Evolutionary conservation across 1,139 yeast genomes (phyloP), one percentile per base, ranked within the genome.

Genomic region (Sugiyamaella neomexicana): DNA sequence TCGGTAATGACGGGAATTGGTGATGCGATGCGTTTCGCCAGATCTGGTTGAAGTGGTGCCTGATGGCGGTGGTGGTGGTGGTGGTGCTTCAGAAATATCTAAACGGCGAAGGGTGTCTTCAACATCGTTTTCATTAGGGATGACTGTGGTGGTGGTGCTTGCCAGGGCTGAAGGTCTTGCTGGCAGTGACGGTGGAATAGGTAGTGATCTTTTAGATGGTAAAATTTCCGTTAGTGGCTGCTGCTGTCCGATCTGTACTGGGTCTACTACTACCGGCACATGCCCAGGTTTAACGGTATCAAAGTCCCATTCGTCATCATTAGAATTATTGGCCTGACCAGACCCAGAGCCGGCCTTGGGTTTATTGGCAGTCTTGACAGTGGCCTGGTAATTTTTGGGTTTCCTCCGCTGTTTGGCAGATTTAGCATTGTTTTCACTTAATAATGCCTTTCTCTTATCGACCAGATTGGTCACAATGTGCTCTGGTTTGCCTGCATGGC

Each of bases 401-500:
- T 57, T 52, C 17, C 52, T 42, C 12, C 39, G 25, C 43, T 46
- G 13, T 16, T 32, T 36, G 12, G 40, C 10, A 1, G 29, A 9
- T 40, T 47, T 47, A 5, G 10, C 20, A 41, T 3, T 44, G 9
- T 34, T 29, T 2, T 39, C 32, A 17, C 45, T 41, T 16, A 42
- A 13, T 25, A 27, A n/a, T 4, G 37, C 40, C 16, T 38, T 49
- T 20, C 47, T 41, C 27, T 49, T 49, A 9, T 49, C 43, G 5
- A 49, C 46, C 5, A 49, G 37, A 23, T 41, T 37, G 15, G 40
- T 49, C 5, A 49, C 57, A 32, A 79, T 63, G 23, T 65, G 62
- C 1, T 65, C 61, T 49, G 69, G 71, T 40, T 68, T 69, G 12
- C 76, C 77, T 1, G 80, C 77, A 46, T 69, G 76, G 63, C 62